Evolutionary conservation across 1,284 basidiomycete genomes (phyloP).

Genomic region (Ustilago cynodontis): DNA sequence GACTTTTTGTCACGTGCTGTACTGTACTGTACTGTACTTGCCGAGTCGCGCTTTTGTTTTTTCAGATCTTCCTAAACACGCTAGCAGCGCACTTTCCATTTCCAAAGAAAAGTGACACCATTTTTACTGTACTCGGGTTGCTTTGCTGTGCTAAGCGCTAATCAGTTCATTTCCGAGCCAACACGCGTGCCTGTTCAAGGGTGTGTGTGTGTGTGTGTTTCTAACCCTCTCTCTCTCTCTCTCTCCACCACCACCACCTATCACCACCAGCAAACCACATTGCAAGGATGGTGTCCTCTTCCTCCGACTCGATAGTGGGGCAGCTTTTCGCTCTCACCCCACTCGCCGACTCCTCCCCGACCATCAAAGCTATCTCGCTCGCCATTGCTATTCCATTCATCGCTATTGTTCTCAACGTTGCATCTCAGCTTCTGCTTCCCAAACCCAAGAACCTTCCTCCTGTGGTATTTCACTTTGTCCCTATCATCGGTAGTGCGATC

Average conservation of each 20-base stretch:
- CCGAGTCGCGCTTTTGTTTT: not conserved
- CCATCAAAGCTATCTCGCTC: conserved; percentile 31
- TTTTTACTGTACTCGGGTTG: not conserved
- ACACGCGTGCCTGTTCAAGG: not conserved
- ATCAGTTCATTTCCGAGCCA: not conserved
- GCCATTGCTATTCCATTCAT: conserved; percentile 31
- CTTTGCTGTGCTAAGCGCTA: not conserved
- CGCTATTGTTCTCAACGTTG: conserved; percentile 75
- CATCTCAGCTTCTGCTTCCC: conserved; percentile 70
- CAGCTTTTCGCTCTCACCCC: conserved; percentile 44
- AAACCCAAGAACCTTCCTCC: conserved; percentile 74
- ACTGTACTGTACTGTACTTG: too few relatives aligned
- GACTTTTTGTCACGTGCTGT: too few relatives aligned
- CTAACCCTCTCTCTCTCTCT: not conserved
- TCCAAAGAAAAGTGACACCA: not conserved
- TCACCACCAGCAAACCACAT: not conserved
- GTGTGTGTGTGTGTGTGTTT: not conserved
- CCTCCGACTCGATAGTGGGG: conserved; percentile 24
- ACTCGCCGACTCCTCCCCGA: conserved; percentile 18
- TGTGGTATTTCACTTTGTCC: conserved; percentile 82
- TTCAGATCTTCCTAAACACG: not conserved
- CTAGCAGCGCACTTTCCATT: too few relatives aligned
- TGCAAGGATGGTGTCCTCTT: not conserved
- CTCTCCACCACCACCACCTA: not conserved
- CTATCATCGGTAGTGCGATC: conserved; percentile 80